These are phyloP conservation scores for Sideroxylon spinosum DNA, from an alignment of 179 eudicot genomes.

Conservation along the genomic window DNA sequence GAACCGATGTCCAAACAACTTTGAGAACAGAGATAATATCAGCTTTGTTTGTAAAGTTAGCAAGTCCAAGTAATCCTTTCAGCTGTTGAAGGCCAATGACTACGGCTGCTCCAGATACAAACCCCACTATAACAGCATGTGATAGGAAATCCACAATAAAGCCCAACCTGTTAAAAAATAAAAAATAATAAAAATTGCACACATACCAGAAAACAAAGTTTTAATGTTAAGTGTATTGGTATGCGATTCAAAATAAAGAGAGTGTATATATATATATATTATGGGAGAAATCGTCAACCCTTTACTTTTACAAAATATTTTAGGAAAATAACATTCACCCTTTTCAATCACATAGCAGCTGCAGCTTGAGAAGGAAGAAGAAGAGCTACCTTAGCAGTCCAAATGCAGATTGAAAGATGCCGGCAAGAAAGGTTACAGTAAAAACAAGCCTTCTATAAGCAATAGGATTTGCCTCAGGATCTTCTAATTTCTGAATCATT, in stretches of 20 bases:
- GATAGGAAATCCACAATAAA: constrained; percentile 47
- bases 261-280: neutral
- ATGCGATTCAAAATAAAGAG: too few species aligned
- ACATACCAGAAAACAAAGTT: neutral
- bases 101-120: constrained; percentile 49
- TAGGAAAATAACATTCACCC: neutral
- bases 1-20: constrained; percentile 30
- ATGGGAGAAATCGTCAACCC: neutral
- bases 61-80: constrained; percentile 41
- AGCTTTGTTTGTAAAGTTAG: constrained; percentile 38
- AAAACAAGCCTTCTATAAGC: constrained; percentile 34
- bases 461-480: constrained; percentile 35
- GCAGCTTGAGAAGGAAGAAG: neutral
- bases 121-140: constrained; percentile 49
- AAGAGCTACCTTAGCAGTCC: constrained; percentile 35
- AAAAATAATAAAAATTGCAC: too few species aligned
- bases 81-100: constrained; percentile 52
- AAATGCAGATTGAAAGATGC: constrained; percentile 41
- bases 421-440: constrained; percentile 43
- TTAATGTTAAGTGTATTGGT: neutral
- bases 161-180: constrained; percentile 35
- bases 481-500: constrained; percentile 30
- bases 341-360: neutral
- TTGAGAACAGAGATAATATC: constrained; percentile 40
- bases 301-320: neutral